A percentile compares a stretch with the other conserved stretches of the same genome.
phyloP scores from a whole-genome alignment of 225 moss, liverwort and hornwort genomes.

The Pleurozium schreberi region DNA sequence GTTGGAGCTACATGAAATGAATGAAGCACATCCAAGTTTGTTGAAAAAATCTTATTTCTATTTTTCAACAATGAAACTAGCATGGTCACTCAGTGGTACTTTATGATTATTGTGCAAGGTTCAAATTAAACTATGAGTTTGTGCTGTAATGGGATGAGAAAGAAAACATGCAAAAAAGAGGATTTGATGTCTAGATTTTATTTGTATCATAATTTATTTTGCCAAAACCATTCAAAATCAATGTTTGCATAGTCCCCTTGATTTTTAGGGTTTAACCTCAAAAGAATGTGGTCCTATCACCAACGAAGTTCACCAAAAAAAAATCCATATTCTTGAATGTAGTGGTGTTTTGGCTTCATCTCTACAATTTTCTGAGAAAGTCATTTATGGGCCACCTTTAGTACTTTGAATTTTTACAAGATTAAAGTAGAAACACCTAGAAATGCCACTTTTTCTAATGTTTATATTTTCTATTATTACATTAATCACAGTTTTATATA shows the following conservation, averaged over 20 bases:
- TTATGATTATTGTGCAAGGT: background rate
- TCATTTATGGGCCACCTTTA: background rate
- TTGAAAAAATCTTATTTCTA: background rate
- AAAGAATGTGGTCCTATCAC: background rate
- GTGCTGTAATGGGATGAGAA: background rate
- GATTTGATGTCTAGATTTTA: too few species aligned
- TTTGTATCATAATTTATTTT: background rate
- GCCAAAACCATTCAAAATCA: background rate
- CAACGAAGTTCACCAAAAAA: background rate
- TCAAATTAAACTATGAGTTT: background rate
- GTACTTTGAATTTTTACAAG: background rate
- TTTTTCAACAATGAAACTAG: too few species aligned
- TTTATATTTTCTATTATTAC: too few species aligned
- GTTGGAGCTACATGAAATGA: fast-evolving
- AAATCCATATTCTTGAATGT: background rate
- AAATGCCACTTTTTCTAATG: fast-evolving
- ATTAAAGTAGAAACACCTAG: background rate
- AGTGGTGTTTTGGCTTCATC: background rate
- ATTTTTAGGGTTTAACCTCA: background rate
- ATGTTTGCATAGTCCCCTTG: fast-evolving
- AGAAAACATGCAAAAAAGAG: background rate
- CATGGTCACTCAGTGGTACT: fast-evolving
- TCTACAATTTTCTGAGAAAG: background rate
- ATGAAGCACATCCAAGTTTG: background rate
- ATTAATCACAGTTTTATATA: background rate